Percentiles rank a stretch among this genome's conserved stretches.
Conservation (phyloP, 768 basidiomycete genomes). For the Jaapia argillacea region DNA sequence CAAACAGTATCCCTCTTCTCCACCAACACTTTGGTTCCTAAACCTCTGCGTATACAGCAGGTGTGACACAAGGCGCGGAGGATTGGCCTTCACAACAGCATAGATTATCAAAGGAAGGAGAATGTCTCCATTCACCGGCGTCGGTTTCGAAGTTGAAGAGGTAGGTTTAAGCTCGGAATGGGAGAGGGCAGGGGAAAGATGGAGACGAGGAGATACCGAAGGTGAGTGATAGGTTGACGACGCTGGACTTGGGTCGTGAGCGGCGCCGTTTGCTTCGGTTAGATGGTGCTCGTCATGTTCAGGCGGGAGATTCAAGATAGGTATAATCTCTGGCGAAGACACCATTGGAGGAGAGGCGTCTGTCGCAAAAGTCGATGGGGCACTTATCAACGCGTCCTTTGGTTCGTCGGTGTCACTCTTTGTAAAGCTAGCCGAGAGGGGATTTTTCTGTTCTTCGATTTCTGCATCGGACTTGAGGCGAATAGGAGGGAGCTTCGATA, state of each 20-base stretch:
- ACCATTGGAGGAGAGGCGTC: neutral
- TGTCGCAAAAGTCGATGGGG: neutral
- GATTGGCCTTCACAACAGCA: conserved; percentile 89
- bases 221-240: neutral
- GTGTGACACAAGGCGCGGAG: conserved; percentile 66
- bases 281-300: neutral
- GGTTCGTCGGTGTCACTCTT: neutral
- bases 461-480: conserved; percentile 58
- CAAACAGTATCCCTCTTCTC: conserved; percentile 87
- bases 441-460: conserved; percentile 24
- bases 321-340: neutral
- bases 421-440: conserved; percentile 9
- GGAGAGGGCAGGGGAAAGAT: conserved; percentile 7
- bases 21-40: conserved; percentile 46
- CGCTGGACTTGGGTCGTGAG: neutral
- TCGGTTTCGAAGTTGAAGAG: conserved; percentile 20
- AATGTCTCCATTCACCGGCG: conserved; percentile 75
- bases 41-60: conserved; percentile 57
- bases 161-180: neutral
- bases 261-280: neutral
- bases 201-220: neutral
- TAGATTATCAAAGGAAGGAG: conserved; percentile 92
- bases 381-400: neutral
- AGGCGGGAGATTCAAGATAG: neutral
- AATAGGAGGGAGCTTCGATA: conserved; percentile 65